phyloP scores from a whole-genome alignment of 2,329 filamentous ascomycete genomes.

The Saccharata proteae region DNA sequence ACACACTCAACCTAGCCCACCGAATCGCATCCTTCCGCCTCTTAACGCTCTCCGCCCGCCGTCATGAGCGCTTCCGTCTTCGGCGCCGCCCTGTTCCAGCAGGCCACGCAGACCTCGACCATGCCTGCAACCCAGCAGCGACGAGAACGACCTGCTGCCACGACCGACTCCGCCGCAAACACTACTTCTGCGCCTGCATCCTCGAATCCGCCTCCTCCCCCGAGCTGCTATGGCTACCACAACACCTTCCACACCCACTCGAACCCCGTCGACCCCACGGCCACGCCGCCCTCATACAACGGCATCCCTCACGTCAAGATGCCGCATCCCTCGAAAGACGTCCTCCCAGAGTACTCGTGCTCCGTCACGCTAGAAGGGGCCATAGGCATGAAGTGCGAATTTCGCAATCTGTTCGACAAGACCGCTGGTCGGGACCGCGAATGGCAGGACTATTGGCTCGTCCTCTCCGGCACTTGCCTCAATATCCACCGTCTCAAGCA shows the following conservation, averaged over 20 bases:
- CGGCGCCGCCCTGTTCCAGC: slow-evolving; percentile 6
- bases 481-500: slow-evolving; percentile 53
- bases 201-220: neutral
- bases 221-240: slow-evolving; percentile 25
- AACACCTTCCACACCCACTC: slow-evolving; percentile 30
- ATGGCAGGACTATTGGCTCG: slow-evolving; percentile 52
- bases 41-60: neutral
- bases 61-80: slow-evolving; percentile 5
- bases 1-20: no score
- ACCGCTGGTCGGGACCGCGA: slow-evolving; percentile 42
- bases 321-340: slow-evolving; percentile 12
- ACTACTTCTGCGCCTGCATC: neutral
- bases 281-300: slow-evolving; percentile 21
- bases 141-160: slow-evolving; percentile 1
- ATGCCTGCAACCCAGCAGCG: neutral
- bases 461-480: slow-evolving; percentile 57
- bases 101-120: slow-evolving; percentile 2
- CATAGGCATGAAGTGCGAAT: slow-evolving; percentile 50
- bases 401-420: slow-evolving; percentile 51
- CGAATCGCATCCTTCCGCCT: no score
- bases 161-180: slow-evolving; percentile 1
- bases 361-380: slow-evolving; percentile 20
- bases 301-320: neutral
- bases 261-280: slow-evolving; percentile 13
- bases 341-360: slow-evolving; percentile 23